Base-by-base conservation (phyloP, 2,329 filamentous ascomycete species). In the Claviceps fusiformis region DNA sequence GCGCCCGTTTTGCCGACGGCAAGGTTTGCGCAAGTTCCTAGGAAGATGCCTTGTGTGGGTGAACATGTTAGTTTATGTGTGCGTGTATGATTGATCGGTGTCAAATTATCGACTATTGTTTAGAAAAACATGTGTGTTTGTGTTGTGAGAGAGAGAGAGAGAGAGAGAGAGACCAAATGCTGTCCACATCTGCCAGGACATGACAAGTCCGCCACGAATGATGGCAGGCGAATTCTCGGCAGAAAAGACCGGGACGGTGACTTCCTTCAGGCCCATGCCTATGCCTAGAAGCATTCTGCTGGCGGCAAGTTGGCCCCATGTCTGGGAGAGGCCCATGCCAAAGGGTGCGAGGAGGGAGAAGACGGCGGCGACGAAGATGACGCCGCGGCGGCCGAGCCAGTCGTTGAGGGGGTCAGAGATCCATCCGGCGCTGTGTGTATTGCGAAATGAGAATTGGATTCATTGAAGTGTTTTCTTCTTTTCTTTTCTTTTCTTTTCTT, bases 11-110 rank as follows among this genome's bases (percentile, higher is more conserved):
- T 72, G 49, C 79, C 81, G 46, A 86, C 79, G 4, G 76, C 80
- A 35, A 87, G 72, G 62, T 86, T 87, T 58, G 82, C 82, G 56
- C 74, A 78, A 54, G 78, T 82, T 10, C 84, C 85, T 24, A 86
- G 70, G 66, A 86, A 82, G 61, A 87, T 85, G 45, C 80, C 80
- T 66, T 13, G 5, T n/a, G 5, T 10, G 13, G 46, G 39, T 6
- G 39, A 3, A 39, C 15, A 37, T 3, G 15, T 48, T 33, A 48
- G 46, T 48, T 33, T 48, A 13, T 39, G 13, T 39, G 37, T 15
- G 10, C 15, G 37, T 39, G 39, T n/a, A 17, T 41, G 39, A 7
- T 17, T 41, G 13, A 41, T 4, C 15, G 2, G 39, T 41, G 39
- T n/a, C 5, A 7, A 41, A 8, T n/a, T 41, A 17, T n/a, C 1